Conservation (phyloP, 2,329 filamentous ascomycete species). For the Rugonectria rugulosa region DNA sequence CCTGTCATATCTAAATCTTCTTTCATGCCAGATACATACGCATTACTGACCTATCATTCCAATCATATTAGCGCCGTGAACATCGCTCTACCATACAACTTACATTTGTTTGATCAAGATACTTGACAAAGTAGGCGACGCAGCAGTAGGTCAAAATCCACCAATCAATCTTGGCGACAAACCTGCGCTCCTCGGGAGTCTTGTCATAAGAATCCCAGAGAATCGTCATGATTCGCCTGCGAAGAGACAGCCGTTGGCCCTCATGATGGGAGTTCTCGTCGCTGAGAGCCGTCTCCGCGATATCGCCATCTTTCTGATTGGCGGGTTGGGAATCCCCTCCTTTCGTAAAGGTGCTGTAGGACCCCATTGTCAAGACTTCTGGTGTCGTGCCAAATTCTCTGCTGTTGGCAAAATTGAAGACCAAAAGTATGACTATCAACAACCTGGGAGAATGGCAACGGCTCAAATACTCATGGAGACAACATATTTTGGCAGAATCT, state of each 20-base stretch:
- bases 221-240: conserved; percentile 30
- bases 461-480: not conserved
- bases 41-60: conserved; percentile 41
- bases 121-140: conserved; percentile 48
- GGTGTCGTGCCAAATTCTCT: too few relatives aligned
- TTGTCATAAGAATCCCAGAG: conserved; percentile 47
- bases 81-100: conserved; percentile 1
- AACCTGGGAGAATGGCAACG: too few relatives aligned
- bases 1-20: conserved; percentile 58
- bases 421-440: too few relatives aligned
- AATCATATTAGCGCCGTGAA: not conserved
- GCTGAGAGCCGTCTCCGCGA: not conserved
- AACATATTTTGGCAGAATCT: not conserved
- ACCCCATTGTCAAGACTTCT: conserved; percentile 9
- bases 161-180: conserved; percentile 45
- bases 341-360: not conserved
- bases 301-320: not conserved
- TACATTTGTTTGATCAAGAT: conserved; percentile 42
- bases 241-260: conserved; percentile 12
- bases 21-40: conserved; percentile 53
- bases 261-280: not conserved
- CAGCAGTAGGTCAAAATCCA: conserved; percentile 46
- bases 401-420: too few relatives aligned
- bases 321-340: not conserved
- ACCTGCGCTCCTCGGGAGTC: conserved; percentile 41